These are phyloP conservation scores for Boletellus emodensis DNA, from an alignment of 768 basidiomycete genomes.

Conservation along the genomic window DNA sequence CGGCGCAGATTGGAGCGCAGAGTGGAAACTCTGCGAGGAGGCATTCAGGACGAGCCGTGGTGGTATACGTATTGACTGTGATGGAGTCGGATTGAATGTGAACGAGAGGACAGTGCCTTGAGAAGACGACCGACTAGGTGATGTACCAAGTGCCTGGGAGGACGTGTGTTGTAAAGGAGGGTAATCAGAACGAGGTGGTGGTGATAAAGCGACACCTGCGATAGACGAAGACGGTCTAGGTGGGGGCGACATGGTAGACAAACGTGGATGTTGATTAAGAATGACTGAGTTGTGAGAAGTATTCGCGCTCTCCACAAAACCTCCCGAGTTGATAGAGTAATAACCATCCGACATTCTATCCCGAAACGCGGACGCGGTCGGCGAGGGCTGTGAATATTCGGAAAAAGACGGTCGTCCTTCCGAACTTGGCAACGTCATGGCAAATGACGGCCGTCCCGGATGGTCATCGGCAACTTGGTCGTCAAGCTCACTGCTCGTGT, in stretches of 20 bases:
- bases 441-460: slow-evolving; percentile 43
- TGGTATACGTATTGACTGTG: slow-evolving; percentile 16
- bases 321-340: slow-evolving; percentile 28
- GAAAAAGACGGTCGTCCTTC: slow-evolving; percentile 53
- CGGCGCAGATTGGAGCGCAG: slow-evolving; percentile 56
- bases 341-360: slow-evolving; percentile 43
- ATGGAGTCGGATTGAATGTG: slow-evolving; percentile 24
- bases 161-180: slow-evolving; percentile 17
- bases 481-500: slow-evolving; percentile 40
- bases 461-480: slow-evolving; percentile 29
- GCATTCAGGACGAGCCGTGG: slow-evolving; percentile 40
- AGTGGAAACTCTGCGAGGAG: slow-evolving; percentile 40
- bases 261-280: slow-evolving; percentile 19
- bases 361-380: slow-evolving; percentile 77
- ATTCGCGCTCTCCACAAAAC: slow-evolving; percentile 9
- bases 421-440: slow-evolving; percentile 43
- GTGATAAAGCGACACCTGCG: slow-evolving; percentile 51
- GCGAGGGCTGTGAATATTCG: slow-evolving; percentile 67
- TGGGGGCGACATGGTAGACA: slow-evolving; percentile 49
- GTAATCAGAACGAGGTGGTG: slow-evolving; percentile 38
- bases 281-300: slow-evolving; percentile 21
- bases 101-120: slow-evolving; percentile 31
- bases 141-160: slow-evolving; percentile 14
- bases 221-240: slow-evolving; percentile 60
- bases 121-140: slow-evolving; percentile 25